Evolutionary conservation across 2,329 filamentous ascomycete genomes (phyloP).

Genomic region (Diaporthe sp.): DNA sequence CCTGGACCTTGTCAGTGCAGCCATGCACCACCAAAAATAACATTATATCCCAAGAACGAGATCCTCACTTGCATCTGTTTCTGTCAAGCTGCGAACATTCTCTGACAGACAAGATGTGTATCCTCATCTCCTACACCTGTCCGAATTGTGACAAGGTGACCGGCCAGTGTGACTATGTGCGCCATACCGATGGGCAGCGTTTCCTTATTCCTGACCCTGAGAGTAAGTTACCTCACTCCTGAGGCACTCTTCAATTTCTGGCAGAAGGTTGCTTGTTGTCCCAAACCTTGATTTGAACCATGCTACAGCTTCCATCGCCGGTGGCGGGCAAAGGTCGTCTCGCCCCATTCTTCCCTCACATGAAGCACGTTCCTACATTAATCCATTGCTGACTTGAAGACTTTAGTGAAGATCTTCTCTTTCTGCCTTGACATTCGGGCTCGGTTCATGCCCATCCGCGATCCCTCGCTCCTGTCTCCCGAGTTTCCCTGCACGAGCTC

Average conservation of each 20-base stretch:
- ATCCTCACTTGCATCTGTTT: no score
- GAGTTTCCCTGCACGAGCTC: neutral
- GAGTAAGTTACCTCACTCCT: neutral
- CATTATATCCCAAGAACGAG: no score
- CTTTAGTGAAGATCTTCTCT: neutral
- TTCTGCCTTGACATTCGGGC: neutral
- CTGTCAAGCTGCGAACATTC: neutral
- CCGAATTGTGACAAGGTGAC: neutral
- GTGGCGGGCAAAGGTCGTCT: neutral
- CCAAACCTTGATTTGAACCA: no score
- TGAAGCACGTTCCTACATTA: neutral
- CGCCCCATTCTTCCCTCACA: neutral
- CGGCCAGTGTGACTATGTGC: neutral
- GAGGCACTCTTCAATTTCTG: fast-evolving
- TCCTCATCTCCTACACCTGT: neutral
- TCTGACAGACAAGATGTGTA: neutral
- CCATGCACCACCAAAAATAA: neutral
- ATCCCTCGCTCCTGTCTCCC: neutral
- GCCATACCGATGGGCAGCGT: neutral
- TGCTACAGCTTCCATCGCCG: no score
- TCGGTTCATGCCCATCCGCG: neutral
- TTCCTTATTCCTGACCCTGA: neutral
- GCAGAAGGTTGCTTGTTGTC: neutral
- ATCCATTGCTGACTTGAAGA: neutral
- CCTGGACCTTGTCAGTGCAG: no score